Evolutionary conservation across 2,329 filamentous ascomycete species (phyloP).

Genomic region (Graphilbum fragrans): DNA sequence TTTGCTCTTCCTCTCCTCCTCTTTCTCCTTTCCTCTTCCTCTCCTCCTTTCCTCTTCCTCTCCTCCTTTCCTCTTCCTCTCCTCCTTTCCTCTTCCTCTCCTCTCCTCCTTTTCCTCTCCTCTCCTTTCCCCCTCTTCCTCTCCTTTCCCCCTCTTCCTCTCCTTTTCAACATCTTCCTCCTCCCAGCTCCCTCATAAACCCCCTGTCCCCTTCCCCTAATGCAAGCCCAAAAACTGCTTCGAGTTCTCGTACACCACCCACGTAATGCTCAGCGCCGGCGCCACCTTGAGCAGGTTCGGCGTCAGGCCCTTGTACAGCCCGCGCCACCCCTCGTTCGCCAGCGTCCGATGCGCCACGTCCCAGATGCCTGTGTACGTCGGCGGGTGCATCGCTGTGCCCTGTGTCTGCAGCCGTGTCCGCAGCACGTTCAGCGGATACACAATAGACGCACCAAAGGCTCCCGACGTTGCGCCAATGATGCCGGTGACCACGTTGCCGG

Average conservation of each 20-base stretch:
- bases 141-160: neutral
- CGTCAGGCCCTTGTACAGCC: conserved; percentile 88
- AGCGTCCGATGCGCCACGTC: conserved; percentile 82
- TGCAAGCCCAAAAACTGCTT: conserved; percentile 56
- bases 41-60: no score
- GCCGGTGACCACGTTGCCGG: conserved; percentile 74
- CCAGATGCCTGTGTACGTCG: conserved; percentile 81
- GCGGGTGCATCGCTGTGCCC: conserved; percentile 80
- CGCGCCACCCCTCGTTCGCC: conserved; percentile 67
- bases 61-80: neutral
- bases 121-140: neutral
- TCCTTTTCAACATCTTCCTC: neutral
- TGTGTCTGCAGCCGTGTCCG: conserved; percentile 88
- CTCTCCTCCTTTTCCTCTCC: neutral
- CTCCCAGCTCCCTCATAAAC: neutral
- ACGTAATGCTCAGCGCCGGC: conserved; percentile 89
- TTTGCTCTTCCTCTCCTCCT: no score
- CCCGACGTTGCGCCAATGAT: conserved; percentile 85
- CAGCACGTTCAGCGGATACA: conserved; percentile 90
- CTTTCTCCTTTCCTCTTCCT: no score
- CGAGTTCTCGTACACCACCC: conserved; percentile 84
- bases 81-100: neutral
- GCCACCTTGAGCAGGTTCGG: conserved; percentile 95
- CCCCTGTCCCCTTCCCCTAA: conserved; percentile 13
- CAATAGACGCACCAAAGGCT: conserved; percentile 81